These are phyloP conservation scores for Phycomyces blakesleeanus DNA, from an alignment of 192 early-diverging fungal species.

Conservation along the genomic window DNA sequence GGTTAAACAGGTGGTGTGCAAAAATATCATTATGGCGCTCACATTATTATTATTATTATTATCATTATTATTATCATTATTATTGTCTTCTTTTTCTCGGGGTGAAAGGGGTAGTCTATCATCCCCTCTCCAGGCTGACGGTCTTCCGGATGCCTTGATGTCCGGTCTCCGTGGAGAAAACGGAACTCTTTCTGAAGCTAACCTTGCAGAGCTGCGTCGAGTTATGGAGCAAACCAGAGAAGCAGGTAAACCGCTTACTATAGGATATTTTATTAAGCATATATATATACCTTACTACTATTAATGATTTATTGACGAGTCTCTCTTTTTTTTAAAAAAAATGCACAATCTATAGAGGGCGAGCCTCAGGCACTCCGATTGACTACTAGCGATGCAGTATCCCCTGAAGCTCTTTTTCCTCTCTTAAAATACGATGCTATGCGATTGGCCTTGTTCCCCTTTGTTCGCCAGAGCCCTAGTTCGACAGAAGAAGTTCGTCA, in stretches of 20 bases:
- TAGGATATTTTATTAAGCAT: no score
- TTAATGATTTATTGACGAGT: no score
- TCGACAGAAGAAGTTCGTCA: background rate
- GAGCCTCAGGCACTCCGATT: background rate
- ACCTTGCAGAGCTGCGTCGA: background rate
- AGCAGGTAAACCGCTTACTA: background rate
- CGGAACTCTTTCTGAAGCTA: background rate
- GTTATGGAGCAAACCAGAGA: background rate
- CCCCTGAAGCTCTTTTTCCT: constrained; percentile 32
- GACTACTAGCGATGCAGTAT: constrained; percentile 24
- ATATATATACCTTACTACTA: no score
- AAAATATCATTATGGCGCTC: background rate
- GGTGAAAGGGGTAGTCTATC: no score
- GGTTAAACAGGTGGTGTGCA: background rate
- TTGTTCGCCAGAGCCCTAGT: constrained; percentile 27
- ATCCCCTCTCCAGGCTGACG: no score
- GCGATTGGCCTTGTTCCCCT: constrained; percentile 40
- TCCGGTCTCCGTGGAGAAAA: no score
- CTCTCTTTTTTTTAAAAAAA: no score
- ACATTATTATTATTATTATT: background rate
- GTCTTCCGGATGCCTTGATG: no score
- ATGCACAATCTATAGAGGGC: no score
- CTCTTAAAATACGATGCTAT: constrained; percentile 43
- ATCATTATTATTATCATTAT: background rate
- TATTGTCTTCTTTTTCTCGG: background rate